Percentiles rank a stretch among this genome's conserved stretches.
phyloP scores from a whole-genome alignment of 257 asterid genomes.

The Mentha longifolia region DNA sequence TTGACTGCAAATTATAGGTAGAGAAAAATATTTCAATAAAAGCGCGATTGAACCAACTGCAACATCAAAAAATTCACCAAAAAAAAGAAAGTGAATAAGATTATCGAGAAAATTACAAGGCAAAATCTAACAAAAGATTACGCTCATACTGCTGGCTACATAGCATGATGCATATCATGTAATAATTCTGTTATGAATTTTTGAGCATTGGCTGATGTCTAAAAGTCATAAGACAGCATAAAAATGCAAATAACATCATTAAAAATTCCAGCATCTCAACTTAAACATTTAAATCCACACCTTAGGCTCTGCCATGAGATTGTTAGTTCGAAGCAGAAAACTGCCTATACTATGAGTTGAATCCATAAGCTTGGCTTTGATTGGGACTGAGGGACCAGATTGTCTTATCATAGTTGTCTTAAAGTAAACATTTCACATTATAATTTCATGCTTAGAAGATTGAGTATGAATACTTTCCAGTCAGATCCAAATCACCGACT shows the following conservation, averaged over 20 bases:
- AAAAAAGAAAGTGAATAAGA: not conserved
- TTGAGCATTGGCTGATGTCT: not conserved
- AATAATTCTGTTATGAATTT: not conserved
- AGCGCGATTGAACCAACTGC: not conserved
- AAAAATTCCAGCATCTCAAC: not conserved
- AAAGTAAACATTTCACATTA: not conserved
- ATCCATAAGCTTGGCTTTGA: not conserved
- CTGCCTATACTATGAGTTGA: not conserved
- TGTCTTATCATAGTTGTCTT: not conserved
- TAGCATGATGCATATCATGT: not conserved
- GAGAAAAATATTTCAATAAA: constrained; percentile 3
- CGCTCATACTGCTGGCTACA: not conserved
- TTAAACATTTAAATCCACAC: not conserved
- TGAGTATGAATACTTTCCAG: not conserved
- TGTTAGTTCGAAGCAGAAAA: not conserved
- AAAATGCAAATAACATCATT: not conserved
- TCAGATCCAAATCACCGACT: not conserved
- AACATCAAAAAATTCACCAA: constrained; percentile 16
- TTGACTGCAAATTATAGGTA: constrained; percentile 9
- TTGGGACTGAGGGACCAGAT: not conserved
- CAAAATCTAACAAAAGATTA: constrained; percentile 11
- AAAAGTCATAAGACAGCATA: not conserved
- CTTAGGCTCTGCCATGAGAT: not conserved
- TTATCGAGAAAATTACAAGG: constrained; percentile 11
- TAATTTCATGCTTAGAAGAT: not conserved